phyloP scores from a whole-genome alignment of 1,284 basidiomycete species.

The Leccinum brunneo-olivaceum region DNA sequence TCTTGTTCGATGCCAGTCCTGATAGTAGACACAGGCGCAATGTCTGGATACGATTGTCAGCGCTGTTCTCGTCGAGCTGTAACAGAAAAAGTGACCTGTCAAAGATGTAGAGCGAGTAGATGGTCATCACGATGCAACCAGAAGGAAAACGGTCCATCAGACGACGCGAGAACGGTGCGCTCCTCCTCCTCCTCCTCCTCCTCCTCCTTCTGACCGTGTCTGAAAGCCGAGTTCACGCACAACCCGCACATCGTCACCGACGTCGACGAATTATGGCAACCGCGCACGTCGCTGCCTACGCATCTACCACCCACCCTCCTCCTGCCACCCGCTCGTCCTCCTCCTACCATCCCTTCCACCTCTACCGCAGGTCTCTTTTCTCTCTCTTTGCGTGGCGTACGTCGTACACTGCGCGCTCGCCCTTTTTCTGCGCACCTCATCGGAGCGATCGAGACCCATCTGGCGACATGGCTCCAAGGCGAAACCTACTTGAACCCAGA shows the following conservation, averaged over 20 bases:
- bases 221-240: slow-evolving; percentile 55
- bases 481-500: slow-evolving; percentile 53
- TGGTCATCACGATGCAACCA: slow-evolving; percentile 62
- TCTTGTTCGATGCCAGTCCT: slow-evolving; percentile 84
- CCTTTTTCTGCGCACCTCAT: slow-evolving; percentile 57
- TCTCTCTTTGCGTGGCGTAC: slow-evolving; percentile 66
- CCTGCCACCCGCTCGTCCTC: slow-evolving; percentile 39
- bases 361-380: slow-evolving; percentile 72
- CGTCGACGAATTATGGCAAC: slow-evolving; percentile 46
- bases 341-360: slow-evolving; percentile 41
- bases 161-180: slow-evolving; percentile 70
- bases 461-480: slow-evolving; percentile 57
- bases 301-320: slow-evolving; percentile 57
- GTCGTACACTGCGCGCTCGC: slow-evolving; percentile 58
- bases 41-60: slow-evolving; percentile 48
- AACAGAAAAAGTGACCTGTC: slow-evolving; percentile 50
- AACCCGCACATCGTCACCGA: slow-evolving; percentile 65
- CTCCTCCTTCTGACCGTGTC: slow-evolving; percentile 3
- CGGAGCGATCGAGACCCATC: slow-evolving; percentile 56
- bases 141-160: slow-evolving; percentile 73
- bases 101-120: slow-evolving; percentile 85
- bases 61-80: background rate
- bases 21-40: slow-evolving; percentile 88
- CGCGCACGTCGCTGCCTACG: slow-evolving; percentile 59
- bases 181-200: slow-evolving; percentile 2